A percentile compares a stretch with the other conserved stretches of the same genome.
Conservation (phyloP, 805 yeast species). For the Candida methanosorbosa region DNA sequence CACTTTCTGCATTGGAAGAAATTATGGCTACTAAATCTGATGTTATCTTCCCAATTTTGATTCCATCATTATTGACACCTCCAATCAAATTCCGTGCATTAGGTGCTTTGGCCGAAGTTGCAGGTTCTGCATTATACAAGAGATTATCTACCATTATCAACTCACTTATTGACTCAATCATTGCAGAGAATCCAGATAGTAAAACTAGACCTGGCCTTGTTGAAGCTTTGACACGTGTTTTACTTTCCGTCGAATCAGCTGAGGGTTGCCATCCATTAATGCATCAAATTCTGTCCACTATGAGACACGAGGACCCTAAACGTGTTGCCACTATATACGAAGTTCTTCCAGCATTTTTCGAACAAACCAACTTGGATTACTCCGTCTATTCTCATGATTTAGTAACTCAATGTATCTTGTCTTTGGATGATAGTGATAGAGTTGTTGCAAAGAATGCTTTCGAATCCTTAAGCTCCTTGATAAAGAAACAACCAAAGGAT, state of each 20-base stretch:
- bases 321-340: conserved; percentile 57
- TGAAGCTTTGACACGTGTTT: conserved; percentile 56
- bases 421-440: conserved; percentile 62
- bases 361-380: conserved; percentile 57
- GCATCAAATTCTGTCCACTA: conserved; percentile 68
- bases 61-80: conserved; percentile 73
- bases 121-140: conserved; percentile 72
- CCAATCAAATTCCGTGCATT: conserved; percentile 89
- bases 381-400: conserved; percentile 67
- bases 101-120: conserved; percentile 81
- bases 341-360: conserved; percentile 67
- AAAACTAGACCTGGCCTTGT: conserved; percentile 28
- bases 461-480: conserved; percentile 54
- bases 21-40: conserved; percentile 87
- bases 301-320: conserved; percentile 64
- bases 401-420: conserved; percentile 57
- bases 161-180: conserved; percentile 55
- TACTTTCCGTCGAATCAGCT: conserved; percentile 63
- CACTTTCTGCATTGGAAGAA: conserved; percentile 82
- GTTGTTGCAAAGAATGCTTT: conserved; percentile 58
- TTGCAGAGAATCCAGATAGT: conserved; percentile 30
- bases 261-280: conserved; percentile 79
- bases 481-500: conserved; percentile 67
- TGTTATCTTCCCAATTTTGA: conserved; percentile 85
- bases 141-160: conserved; percentile 68